Base-by-base conservation (phyloP, 148 eudicot genomes). In the Drosera capensis region DNA sequence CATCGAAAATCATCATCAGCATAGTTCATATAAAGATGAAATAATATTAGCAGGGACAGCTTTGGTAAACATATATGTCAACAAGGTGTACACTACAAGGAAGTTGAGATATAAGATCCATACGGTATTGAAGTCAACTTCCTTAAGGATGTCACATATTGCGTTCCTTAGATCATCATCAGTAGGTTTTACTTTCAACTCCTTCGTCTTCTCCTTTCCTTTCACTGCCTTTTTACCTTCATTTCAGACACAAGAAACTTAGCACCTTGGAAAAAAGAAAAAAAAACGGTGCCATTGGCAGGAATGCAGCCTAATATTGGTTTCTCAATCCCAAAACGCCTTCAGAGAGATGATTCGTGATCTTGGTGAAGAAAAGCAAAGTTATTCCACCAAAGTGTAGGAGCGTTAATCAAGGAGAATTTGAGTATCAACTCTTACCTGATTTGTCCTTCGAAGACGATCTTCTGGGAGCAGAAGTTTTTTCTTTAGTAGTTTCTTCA, bases 41-140 rank as follows among this genome's bases (percentile, higher is more conserved):
- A 34, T 6, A 1, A 34, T 11, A 34, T 11, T 7, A 13, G 14
- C n/a, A n/a, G n/a, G n/a, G n/a, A n/a, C n/a, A n/a, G n/a, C n/a
- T n/a, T n/a, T n/a, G n/a, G n/a, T n/a, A n/a, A n/a, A n/a, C n/a
- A n/a, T n/a, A n/a, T n/a, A n/a, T n/a, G n/a, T n/a, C n/a, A n/a
- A n/a, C n/a, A n/a, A n/a, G n/a, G n/a, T n/a, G n/a, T n/a, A n/a
- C n/a, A n/a, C n/a, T n/a, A n/a, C n/a, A 1, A 34, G 13, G 38
- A 34, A 4, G n/a, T 34, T 9, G 3, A 11, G n/a, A 34, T 5
- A 41, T 8, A 41, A 5, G 18, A 14, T 6, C 9, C 78, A 68
- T 54, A 90, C 97, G 65, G 95, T 90, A 57, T 90, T 78, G 71
- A 90, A 85, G 70, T 90, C 99, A 43, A 81, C 99, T 66, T 80